Conservation (phyloP, 2,329 filamentous ascomycete species). For the Penicillium olsonii region DNA sequence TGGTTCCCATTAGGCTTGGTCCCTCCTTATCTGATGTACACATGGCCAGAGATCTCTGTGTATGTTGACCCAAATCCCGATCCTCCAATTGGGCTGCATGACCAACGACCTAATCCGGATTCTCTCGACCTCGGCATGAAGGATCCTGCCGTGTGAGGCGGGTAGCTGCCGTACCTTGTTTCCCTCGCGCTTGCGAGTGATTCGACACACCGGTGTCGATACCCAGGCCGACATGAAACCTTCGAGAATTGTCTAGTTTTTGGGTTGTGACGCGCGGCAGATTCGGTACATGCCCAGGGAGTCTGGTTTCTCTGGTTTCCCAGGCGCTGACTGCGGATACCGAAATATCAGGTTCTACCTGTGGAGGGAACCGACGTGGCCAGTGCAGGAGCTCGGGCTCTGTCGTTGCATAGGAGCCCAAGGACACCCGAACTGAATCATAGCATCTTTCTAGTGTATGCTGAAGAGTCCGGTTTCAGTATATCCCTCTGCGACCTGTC, state of each 20-base stretch:
- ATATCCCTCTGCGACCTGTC: neutral
- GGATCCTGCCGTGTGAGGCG: slow-evolving; percentile 15
- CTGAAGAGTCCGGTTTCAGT: neutral
- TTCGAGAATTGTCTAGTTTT: slow-evolving; percentile 66
- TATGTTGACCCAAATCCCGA: neutral
- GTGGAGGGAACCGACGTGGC: slow-evolving; percentile 57
- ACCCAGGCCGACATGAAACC: slow-evolving; percentile 69
- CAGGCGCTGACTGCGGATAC: neutral
- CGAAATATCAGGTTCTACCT: slow-evolving; percentile 10
- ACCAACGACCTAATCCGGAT: slow-evolving; percentile 62
- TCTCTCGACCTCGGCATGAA: slow-evolving; percentile 5
- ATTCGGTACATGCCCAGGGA: slow-evolving; percentile 55
- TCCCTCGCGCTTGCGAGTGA: slow-evolving; percentile 63
- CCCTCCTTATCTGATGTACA: neutral
- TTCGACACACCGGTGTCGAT: slow-evolving; percentile 63
- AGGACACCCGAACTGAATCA: slow-evolving; percentile 29
- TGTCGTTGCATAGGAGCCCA: slow-evolving; percentile 26
- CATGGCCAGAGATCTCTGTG: neutral
- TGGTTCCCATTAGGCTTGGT: neutral
- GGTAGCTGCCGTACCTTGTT: slow-evolving; percentile 55
- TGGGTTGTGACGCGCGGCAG: slow-evolving; percentile 55
- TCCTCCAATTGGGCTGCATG: slow-evolving; percentile 35
- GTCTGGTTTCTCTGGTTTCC: slow-evolving; percentile 37
- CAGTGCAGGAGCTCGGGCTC: slow-evolving; percentile 67
- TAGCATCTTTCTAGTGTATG: neutral